Evolutionary conservation across 108 stramenopile species (phyloP).

Genomic region (Cyclotella atomus): DNA sequence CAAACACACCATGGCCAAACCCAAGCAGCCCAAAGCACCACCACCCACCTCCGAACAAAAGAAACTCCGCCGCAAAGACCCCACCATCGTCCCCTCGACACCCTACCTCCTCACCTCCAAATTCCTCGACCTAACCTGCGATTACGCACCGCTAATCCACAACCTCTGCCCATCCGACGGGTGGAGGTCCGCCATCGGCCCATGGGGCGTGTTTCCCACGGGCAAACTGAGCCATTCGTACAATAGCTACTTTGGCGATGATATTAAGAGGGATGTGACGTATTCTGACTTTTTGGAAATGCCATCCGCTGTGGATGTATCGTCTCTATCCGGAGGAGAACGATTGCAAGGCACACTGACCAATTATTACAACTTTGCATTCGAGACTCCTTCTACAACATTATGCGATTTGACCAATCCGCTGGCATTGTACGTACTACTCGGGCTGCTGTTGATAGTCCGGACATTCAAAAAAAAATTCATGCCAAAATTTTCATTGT

Average conservation of each 20-base stretch:
- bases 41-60: constrained; percentile 44
- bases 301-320: not conserved
- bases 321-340: not conserved
- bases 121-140: constrained; percentile 28
- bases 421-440: constrained; percentile 21
- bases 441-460: constrained; percentile 55
- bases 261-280: constrained; percentile 16
- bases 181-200: constrained; percentile 18
- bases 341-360: constrained; percentile 8
- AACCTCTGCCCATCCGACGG: constrained; percentile 14
- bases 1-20: not conserved
- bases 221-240: constrained; percentile 50
- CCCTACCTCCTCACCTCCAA: constrained; percentile 47
- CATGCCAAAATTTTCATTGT: constrained; percentile 63
- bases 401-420: constrained; percentile 45
- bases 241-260: constrained; percentile 12
- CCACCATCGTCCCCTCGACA: constrained; percentile 29
- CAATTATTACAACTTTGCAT: constrained; percentile 42
- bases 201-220: constrained; percentile 27
- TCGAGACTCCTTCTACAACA: constrained; percentile 37
- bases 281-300: constrained; percentile 16
- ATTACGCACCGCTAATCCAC: constrained; percentile 11
- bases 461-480: constrained; percentile 56
- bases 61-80: constrained; percentile 31
- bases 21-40: constrained; percentile 6